Conservation (phyloP, 2,329 filamentous ascomycete species). For the Xenosphaeropsis pyriputrescens region DNA sequence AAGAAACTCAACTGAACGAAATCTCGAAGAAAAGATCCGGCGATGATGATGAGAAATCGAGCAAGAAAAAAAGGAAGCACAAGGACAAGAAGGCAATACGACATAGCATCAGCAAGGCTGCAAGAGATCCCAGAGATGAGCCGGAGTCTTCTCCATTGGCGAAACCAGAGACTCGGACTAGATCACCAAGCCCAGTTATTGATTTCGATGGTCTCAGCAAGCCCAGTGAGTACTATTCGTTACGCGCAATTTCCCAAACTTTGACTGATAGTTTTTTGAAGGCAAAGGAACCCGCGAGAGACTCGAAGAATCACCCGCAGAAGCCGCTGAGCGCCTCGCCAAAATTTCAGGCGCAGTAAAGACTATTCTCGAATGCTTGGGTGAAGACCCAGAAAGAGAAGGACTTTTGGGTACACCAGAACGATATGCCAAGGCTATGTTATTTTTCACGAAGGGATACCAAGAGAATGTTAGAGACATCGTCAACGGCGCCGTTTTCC, state of each 20-base stretch:
- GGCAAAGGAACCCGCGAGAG: conserved; percentile 50
- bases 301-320: conserved; percentile 37
- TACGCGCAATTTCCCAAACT: background rate
- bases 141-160: conserved; percentile 7
- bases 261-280: conserved; percentile 17
- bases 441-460: conserved; percentile 94
- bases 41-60: conserved; percentile 5
- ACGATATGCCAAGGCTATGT: conserved; percentile 87
- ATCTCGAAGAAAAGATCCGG: conserved; percentile 4
- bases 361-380: conserved; percentile 53
- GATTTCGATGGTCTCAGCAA: conserved; percentile 47
- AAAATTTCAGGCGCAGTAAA: conserved; percentile 47
- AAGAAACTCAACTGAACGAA: background rate
- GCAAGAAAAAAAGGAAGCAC: conserved; percentile 6
- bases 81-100: conserved; percentile 20
- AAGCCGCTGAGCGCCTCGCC: conserved; percentile 34
- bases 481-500: conserved; percentile 87
- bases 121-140: conserved; percentile 44
- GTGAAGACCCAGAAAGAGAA: conserved; percentile 51
- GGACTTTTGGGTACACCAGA: conserved; percentile 57
- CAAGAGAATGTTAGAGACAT: conserved; percentile 87
- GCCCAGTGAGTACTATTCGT: conserved; percentile 28
- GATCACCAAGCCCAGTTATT: conserved; percentile 40
- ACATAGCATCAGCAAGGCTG: conserved; percentile 42
- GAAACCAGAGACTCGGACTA: conserved; percentile 16